Evolutionary conservation across 306 rosid genomes (phyloP), one percentile per base, ranked within the genome.

Genomic region (Pachyrhizus erosus): DNA sequence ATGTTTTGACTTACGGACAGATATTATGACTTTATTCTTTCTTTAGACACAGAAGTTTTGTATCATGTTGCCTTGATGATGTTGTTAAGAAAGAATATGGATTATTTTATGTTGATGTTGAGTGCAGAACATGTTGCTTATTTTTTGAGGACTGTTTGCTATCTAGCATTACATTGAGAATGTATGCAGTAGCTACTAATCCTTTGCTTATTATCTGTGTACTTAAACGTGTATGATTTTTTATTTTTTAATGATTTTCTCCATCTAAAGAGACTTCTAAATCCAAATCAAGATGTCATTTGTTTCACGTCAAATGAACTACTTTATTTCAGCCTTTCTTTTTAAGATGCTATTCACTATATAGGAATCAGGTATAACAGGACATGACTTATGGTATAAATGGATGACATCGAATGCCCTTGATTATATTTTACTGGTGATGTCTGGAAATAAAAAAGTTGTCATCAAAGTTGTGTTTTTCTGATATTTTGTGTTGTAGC

Each of bases 1-100:
- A 5, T 14, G 34, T 12, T 29, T n/a, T 18, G 17, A 57, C 26
- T 75, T 14, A 12, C 40, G 26, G 58, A 31, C 10, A 12, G 29
- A 15, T 8, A 54, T 65, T 65, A 18, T n/a, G 34, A 34, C 57
- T 26, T 29, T 17, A 20, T 33, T 33, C 23, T 62, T 49, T 72
- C 24, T 23, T 23, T 21, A 3, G 12, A 20, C 23, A 9, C 43
- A 46, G 64, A 52, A 11, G 65, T 49, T 82, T 45, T 71, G 8
- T 76, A 9, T 31, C 27, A 4, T 58, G 77, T 51, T 83, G 8
- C 21, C 67, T 83, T 58, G 40, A 60, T 77, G 39, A 48, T 49
- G 15, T 45, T 69, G 33, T 57, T 57, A 10, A 24, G 46, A 34
- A 76, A 21, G 5, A 76, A 57, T 2, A 15, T 11, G 66, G 10